Evolutionary conservation across 345 rosid species (phyloP).

Genomic region (Salix koriyanagi): DNA sequence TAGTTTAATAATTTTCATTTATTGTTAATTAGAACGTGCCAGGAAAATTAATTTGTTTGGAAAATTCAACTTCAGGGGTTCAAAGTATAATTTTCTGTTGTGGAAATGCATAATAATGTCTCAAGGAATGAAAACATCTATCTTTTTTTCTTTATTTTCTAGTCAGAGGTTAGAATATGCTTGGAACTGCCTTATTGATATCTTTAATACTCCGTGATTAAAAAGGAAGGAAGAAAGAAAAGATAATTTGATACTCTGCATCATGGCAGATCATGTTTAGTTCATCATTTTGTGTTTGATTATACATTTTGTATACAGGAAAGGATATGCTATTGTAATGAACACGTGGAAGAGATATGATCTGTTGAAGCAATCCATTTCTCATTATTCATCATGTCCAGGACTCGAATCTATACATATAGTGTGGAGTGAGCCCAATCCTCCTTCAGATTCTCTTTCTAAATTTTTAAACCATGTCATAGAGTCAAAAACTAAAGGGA

Average conservation of each 20-base stretch:
- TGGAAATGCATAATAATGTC: neutral
- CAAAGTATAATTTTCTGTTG: neutral
- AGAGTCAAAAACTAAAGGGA: conserved; percentile 41
- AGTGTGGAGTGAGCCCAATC: conserved; percentile 96
- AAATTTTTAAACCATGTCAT: conserved; percentile 41
- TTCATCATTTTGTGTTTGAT: neutral
- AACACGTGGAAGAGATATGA: conserved; percentile 98
- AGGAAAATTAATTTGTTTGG: neutral
- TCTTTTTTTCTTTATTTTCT: neutral
- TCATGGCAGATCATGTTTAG: neutral
- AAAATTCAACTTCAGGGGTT: neutral
- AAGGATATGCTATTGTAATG: conserved; percentile 72
- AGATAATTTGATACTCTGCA: neutral
- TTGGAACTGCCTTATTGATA: neutral
- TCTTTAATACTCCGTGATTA: neutral
- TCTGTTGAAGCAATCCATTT: conserved; percentile 75
- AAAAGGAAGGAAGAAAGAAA: neutral
- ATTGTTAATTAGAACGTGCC: neutral
- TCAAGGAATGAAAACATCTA: neutral
- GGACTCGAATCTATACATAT: conserved; percentile 80
- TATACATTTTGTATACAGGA: conserved; percentile 38
- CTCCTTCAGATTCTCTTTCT: conserved; percentile 72
- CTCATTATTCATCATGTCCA: conserved; percentile 69
- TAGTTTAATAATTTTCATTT: neutral
- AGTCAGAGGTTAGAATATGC: neutral